Evolutionary conservation across 768 basidiomycete genomes (phyloP), one percentile per base, ranked within the genome.

Genomic region (Leccinum boreale): DNA sequence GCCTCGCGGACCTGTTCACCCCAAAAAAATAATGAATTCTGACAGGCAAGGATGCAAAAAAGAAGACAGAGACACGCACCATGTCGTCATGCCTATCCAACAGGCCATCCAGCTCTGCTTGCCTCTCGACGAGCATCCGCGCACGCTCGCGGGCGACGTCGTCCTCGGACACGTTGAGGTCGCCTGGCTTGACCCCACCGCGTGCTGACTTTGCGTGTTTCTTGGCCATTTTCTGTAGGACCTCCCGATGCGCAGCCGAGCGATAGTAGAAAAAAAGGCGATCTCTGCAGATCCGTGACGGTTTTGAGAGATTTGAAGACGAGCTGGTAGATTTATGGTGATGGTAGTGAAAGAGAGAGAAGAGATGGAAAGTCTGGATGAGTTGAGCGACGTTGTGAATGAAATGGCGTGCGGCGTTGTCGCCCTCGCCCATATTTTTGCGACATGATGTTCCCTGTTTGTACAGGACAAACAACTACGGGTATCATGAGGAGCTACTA

Each of bases 71-170:
- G 55, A 52, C 39, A 81, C 90, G 65, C 69, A 92, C 92, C 74
- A 89, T 70, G 64, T 81, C 79, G 69, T 94, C 92, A 74, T 93
- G 92, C 61, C 67, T 77, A 56, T 87, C 82, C 57, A 84, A 67
- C 26, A 90, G 79, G 5, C 70, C 67, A 62, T 84, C 81, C 64
- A 93, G 69, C 60, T 87, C 76, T 14, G 66, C 66, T 70, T 88
- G 85, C 69, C 82, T 85, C 62, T 83, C 76, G 51, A 73, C 72
- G n/a, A 94, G 64, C 69, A 87, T 67, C 52, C 73, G 75, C 23
- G 73, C 70, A 50, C 79, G 79, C 61, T 77, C 77, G 23, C 58
- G 66, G 14, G 63, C 71, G 47, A 79, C 47, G 33, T 53, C 52
- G 52, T 65, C 68, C 47, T 67, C 51, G 24, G 57, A 54, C 51